Evolutionary conservation across 345 rosid species (phyloP).

Genomic region (Leavenworthia alabamica): DNA sequence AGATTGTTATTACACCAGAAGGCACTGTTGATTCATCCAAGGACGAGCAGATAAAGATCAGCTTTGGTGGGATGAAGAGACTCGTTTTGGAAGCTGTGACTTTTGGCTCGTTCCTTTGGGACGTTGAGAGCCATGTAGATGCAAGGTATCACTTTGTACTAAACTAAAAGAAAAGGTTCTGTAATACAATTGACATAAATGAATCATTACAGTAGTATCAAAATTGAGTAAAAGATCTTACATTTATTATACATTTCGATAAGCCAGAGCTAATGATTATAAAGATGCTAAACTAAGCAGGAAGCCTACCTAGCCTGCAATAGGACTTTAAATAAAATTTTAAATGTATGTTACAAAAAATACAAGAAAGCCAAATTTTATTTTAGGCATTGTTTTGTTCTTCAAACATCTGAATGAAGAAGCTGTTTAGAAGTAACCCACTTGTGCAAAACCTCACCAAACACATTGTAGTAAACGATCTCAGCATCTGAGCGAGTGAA

Average conservation of each 20-base stretch:
- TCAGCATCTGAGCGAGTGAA: slow-evolving; percentile 37
- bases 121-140: slow-evolving; percentile 87
- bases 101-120: slow-evolving; percentile 98
- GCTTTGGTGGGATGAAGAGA: slow-evolving; percentile 81
- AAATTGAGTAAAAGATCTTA: slow-evolving; percentile 1
- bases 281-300: slow-evolving; percentile 22
- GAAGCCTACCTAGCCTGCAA: slow-evolving; percentile 32
- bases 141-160: slow-evolving; percentile 86
- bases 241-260: slow-evolving; percentile 15
- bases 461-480: slow-evolving; percentile 47
- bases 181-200: slow-evolving; percentile 11
- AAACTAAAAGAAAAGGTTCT: slow-evolving; percentile 36
- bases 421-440: slow-evolving; percentile 32
- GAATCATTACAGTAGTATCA: slow-evolving; percentile 16
- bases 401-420: slow-evolving; percentile 24
- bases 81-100: slow-evolving; percentile 96
- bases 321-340: slow-evolving; percentile 28
- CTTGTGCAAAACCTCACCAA: slow-evolving; percentile 43
- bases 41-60: slow-evolving; percentile 67
- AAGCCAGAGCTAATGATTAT: slow-evolving; percentile 18
- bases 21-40: slow-evolving; percentile 68
- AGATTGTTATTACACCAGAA: slow-evolving; percentile 57
- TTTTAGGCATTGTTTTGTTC: not conserved
- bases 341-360: slow-evolving; percentile 14
- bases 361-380: slow-evolving; percentile 9